phyloP scores from a whole-genome alignment of 2,329 filamentous ascomycete genomes.

The Fusarium pseudocircinatum region DNA sequence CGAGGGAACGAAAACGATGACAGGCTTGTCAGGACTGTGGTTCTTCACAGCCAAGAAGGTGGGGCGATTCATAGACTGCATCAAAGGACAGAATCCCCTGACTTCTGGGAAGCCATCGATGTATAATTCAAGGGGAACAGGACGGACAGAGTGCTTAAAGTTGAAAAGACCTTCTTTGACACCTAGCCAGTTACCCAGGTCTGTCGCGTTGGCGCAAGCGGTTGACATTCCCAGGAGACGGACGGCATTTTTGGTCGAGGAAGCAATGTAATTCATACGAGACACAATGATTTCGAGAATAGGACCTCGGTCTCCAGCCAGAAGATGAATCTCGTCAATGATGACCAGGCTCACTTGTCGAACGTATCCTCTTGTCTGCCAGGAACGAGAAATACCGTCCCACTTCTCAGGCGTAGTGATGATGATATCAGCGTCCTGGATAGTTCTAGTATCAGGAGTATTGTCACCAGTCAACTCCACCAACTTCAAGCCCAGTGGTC shows the following conservation, averaged over 20 bases:
- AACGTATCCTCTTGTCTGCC: conserved; percentile 97
- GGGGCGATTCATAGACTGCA: conserved; percentile 99
- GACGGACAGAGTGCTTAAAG: conserved; percentile 95
- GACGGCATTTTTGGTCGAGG: conserved; percentile 89
- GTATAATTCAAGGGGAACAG: conserved; percentile 93
- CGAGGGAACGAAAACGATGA: conserved; percentile 98
- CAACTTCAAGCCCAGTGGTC: conserved; percentile 85
- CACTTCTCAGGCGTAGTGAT: conserved; percentile 99
- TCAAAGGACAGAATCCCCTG: conserved; percentile 93
- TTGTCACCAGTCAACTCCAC: conserved; percentile 98
- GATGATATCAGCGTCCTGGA: conserved; percentile 95
- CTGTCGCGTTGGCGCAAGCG: conserved; percentile 93
- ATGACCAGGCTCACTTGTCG: conserved; percentile 95
- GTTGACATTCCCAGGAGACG: conserved; percentile 98
- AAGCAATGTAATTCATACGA: conserved; percentile 98
- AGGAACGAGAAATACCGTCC: conserved; percentile 98
- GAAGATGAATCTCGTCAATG: conserved; percentile 96
- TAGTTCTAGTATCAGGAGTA: conserved; percentile 94
- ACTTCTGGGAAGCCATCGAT: conserved; percentile 98
- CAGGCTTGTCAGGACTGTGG: conserved; percentile 94
- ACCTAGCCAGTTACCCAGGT: conserved; percentile 95
- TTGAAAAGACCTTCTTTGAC: conserved; percentile 97
- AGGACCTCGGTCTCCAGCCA: conserved; percentile 95
- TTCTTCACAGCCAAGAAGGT: conserved; percentile 97
- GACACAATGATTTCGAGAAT: conserved; percentile 97